Evolutionary conservation across 2,329 filamentous ascomycete species (phyloP).

Genomic region (Alternaria dauci): DNA sequence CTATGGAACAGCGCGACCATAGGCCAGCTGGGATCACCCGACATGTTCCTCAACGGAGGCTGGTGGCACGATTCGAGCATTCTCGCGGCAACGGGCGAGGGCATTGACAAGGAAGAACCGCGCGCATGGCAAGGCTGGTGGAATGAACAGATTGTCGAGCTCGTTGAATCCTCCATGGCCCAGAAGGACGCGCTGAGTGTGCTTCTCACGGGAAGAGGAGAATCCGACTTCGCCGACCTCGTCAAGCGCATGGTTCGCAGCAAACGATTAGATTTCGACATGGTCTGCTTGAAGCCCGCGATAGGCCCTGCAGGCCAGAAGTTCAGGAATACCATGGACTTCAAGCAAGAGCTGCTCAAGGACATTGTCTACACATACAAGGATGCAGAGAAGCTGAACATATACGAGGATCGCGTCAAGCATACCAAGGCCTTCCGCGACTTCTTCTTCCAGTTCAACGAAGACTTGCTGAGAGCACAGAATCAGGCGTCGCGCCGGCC

Average conservation of each 20-base stretch:
- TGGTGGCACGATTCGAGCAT: slow-evolving; percentile 98
- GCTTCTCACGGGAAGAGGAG: slow-evolving; percentile 84
- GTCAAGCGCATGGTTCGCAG: slow-evolving; percentile 81
- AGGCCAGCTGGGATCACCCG: slow-evolving; percentile 76
- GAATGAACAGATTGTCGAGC: slow-evolving; percentile 87
- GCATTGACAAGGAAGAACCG: slow-evolving; percentile 80
- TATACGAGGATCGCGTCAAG: slow-evolving; percentile 70
- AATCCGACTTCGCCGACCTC: slow-evolving; percentile 77
- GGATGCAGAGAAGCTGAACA: slow-evolving; percentile 78
- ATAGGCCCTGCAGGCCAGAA: slow-evolving; percentile 80
- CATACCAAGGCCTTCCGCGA: slow-evolving; percentile 83
- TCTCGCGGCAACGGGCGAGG: slow-evolving; percentile 84
- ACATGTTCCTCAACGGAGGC: slow-evolving; percentile 81
- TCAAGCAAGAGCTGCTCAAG: slow-evolving; percentile 87
- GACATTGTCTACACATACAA: slow-evolving; percentile 87
- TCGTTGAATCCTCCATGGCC: slow-evolving; percentile 81
- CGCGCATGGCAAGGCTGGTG: slow-evolving; percentile 93
- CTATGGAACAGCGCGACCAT: slow-evolving; percentile 84
- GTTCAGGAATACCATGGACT: slow-evolving; percentile 85
- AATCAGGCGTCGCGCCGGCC: slow-evolving; percentile 65
- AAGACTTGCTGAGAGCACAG: slow-evolving; percentile 56
- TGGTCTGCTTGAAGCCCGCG: slow-evolving; percentile 85
- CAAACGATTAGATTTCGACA: slow-evolving; percentile 84
- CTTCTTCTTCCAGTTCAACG: slow-evolving; percentile 83
- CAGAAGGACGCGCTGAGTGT: slow-evolving; percentile 87